Conservation (phyloP, 2,329 filamentous ascomycete species). For the Trichoderma sp. region DNA sequence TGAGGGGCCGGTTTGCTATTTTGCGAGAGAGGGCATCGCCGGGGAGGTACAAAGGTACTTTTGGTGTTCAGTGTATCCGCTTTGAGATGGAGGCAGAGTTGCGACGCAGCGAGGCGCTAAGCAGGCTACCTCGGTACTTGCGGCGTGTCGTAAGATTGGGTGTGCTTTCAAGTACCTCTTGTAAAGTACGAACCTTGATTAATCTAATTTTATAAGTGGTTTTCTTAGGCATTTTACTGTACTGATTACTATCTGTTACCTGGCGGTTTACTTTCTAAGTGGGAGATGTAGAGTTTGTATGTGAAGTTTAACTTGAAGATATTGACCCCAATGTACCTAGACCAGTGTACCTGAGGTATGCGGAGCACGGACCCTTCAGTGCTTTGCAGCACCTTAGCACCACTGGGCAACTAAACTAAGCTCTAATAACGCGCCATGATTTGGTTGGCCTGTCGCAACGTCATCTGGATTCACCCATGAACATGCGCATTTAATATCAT, state of each 20-base stretch:
- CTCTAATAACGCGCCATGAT: neutral
- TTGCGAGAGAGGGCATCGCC: neutral
- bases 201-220: too few relatives aligned
- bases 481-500: slow-evolving; percentile 5
- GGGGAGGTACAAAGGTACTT: neutral
- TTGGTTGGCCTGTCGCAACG: neutral
- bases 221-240: too few relatives aligned
- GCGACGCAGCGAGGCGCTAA: neutral
- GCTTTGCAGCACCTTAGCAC: neutral
- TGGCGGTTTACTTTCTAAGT: neutral
- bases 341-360: neutral
- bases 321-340: neutral
- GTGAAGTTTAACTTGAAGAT: neutral
- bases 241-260: too few relatives aligned
- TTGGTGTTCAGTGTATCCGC: neutral
- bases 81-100: neutral
- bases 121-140: neutral
- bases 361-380: neutral
- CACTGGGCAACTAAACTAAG: neutral
- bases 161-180: neutral
- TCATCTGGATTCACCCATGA: neutral
- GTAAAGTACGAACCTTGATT: too few relatives aligned
- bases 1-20: neutral
- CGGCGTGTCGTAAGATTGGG: neutral
- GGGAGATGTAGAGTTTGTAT: neutral